A percentile compares a stretch with the other conserved stretches of the same genome.
phyloP scores from a whole-genome alignment of 352 stramenopile species.

The Globisporangium canariense region DNA sequence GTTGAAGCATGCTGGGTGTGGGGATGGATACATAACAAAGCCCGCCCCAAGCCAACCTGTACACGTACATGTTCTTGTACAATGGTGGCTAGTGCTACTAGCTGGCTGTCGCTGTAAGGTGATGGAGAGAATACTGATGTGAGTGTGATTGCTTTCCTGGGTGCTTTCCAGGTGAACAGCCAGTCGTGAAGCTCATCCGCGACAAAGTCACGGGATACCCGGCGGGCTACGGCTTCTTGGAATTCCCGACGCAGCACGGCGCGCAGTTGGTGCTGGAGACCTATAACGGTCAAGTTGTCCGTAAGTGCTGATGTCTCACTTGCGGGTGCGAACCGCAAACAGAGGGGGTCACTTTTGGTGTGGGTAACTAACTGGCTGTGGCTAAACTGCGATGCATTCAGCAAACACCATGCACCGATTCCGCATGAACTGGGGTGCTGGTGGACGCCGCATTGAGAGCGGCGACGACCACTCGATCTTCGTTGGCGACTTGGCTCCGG shows the following conservation, averaged over 20 bases:
- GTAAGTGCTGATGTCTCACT: conserved; percentile 31
- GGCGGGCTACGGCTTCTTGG: conserved; percentile 89
- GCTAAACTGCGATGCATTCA: conserved; percentile 18
- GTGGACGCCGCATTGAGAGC: conserved; percentile 81
- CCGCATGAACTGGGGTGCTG: conserved; percentile 90
- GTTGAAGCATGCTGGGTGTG: conserved; percentile 2
- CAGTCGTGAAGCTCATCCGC: conserved; percentile 88
- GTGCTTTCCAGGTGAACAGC: conserved; percentile 57
- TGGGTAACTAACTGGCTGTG: neutral
- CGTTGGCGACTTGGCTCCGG: conserved; percentile 87
- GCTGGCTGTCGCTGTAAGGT: neutral
- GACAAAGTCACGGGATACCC: conserved; percentile 88
- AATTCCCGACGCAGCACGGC: conserved; percentile 81
- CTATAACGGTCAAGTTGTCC: conserved; percentile 86
- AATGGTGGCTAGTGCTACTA: neutral
- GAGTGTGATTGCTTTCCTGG: neutral
- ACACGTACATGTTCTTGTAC: neutral
- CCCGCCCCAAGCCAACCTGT: neutral
- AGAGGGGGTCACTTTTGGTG: neutral
- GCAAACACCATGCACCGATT: conserved; percentile 88
- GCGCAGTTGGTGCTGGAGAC: conserved; percentile 84
- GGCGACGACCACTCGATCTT: conserved; percentile 89
- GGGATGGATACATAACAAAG: conserved; percentile 5
- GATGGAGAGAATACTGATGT: neutral
- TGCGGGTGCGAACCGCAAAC: neutral